Base-by-base conservation (phyloP, 2,329 filamentous ascomycete species). In the Paecilomyces sp. region DNA sequence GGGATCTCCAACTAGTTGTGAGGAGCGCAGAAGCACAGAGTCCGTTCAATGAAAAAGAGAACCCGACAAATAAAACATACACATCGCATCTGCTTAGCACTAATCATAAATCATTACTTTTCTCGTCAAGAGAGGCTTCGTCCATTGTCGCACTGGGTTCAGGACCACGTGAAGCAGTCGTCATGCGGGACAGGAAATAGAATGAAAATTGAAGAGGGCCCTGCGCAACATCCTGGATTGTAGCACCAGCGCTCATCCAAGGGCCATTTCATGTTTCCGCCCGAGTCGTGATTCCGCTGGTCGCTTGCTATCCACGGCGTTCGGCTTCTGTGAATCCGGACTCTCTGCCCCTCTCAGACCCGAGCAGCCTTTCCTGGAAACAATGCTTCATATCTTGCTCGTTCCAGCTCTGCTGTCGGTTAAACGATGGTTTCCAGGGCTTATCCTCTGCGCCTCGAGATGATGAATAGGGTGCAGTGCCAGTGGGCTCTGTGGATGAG, bases 301-400 rank as follows among this genome's bases (percentile, higher is more conserved):
- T 25, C 13, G 51, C 24, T 53, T 53, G 28, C 24, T 53, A 53
- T 30, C 24, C 24, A 28, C 24, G 13, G 24, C 15, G 51, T 25
- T 33, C n/a, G 11, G 82, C 81, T 62, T 86, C 79, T 0, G 85
- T 84, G 58, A 88, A 88, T 0, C 85, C 85, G 0, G 70, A 79
- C 70, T 75, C 76, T 58, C 79, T 75, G 54, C 83, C 80, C 67
- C 81, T 67, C 63, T 69, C 67, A 53, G 65, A 51, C 34, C 62
- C 60, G 34, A 71, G 61, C 59, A 72, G 58, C 61, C 66, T 76
- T 36, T 77, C 74, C 65, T 85, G 79, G 4, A 75, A 75, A 54
- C 83, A 57, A 68, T 85, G 82, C 71, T 88, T 86, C 56, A 84
- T 80, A 72, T 89, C 86, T 63, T 76, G 64, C 53, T 67, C 62